Evolutionary conservation across 2,329 filamentous ascomycete genomes (phyloP), one percentile per base, ranked within the genome.

Genomic region (Colletotrichum tabaci): DNA sequence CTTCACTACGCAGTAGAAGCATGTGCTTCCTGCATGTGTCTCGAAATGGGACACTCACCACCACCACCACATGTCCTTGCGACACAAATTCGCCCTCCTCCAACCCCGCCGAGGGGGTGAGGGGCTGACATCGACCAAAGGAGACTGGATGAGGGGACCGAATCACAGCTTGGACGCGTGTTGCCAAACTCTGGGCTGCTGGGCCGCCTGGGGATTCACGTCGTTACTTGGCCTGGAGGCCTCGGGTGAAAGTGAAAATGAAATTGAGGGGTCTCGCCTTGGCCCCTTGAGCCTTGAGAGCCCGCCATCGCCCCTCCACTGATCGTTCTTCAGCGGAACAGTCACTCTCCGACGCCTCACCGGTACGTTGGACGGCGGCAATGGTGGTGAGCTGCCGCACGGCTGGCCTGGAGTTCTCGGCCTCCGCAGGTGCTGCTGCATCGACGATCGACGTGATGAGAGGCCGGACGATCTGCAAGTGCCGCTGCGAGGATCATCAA

Each of bases 11-110:
- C 7, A 18, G 18, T n/a, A 44, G 38, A 38, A 42, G 55, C 67
- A 71, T 71, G 63, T 57, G 67, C 67, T 57, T 62, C 13, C 57
- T 71, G 63, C 64, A 67, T 8, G 40, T 16, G 42, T 35, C 52
- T 56, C 67, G 40, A 67, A 62, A 21, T 30, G 35, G 57, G 64
- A 50, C 15, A 13, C 23, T 55, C 58, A 30, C 21, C 44, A 55
- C 26, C 35, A 26, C 26, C 26, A 30, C 26, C 26, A 26, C 7
- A 18, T 53, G n/a, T 66, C 23, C 38, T 38, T 13, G 18, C 52
- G 30, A 42, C 30, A 12, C 30, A 50, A 30, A 12, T 38, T 4
- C 16, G 13, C 44, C 55, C 40, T 71, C 42, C 30, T 23, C 58
- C 56, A 69, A 69, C 23, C 56, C 50, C 26, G 49, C 50, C 8